Conservation (phyloP, 2,329 filamentous ascomycete genomes). For the Apiospora pterosperma region DNA sequence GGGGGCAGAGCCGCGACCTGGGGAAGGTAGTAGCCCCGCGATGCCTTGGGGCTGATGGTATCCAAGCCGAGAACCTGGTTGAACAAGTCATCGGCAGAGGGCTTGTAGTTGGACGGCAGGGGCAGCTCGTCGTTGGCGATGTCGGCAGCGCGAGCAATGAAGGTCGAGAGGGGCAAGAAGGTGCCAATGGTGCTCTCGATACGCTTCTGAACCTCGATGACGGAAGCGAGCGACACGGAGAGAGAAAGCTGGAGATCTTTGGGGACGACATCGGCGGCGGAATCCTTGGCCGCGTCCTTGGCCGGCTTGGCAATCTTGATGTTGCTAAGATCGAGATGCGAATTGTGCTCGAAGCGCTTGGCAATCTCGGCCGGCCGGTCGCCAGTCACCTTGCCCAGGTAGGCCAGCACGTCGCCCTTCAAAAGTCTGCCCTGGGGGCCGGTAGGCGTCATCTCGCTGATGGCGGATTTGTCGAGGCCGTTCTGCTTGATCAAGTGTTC, state of each 20-base stretch:
- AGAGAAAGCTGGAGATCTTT: slow-evolving; percentile 61
- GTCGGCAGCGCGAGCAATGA: slow-evolving; percentile 80
- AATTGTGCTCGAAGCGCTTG: slow-evolving; percentile 67
- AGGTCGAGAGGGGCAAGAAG: slow-evolving; percentile 78
- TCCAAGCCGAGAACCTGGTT: slow-evolving; percentile 78
- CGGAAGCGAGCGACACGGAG: slow-evolving; percentile 74
- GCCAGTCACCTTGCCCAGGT: slow-evolving; percentile 73
- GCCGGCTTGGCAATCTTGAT: slow-evolving; percentile 69
- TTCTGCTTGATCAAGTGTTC: slow-evolving; percentile 76
- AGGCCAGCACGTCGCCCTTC: slow-evolving; percentile 93
- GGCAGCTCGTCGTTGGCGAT: slow-evolving; percentile 87
- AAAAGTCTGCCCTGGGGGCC: slow-evolving; percentile 85
- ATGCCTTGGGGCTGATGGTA: slow-evolving; percentile 44
- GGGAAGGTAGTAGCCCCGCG: slow-evolving; percentile 66
- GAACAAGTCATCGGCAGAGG: slow-evolving; percentile 80
- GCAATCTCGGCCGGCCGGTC: slow-evolving; percentile 70
- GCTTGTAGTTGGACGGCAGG: slow-evolving; percentile 57
- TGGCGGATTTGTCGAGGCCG: slow-evolving; percentile 69
- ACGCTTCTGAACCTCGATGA: slow-evolving; percentile 76
- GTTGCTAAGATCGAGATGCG: slow-evolving; percentile 90
- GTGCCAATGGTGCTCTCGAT: slow-evolving; percentile 76
- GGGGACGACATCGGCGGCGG: slow-evolving; percentile 37
- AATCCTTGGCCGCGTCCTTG: slow-evolving; percentile 25
- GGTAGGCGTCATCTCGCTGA: slow-evolving; percentile 79
- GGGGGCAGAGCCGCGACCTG: slow-evolving; percentile 61